Conservation (phyloP, 75 land plant genomes). For the Isoetes taiwanensis region DNA sequence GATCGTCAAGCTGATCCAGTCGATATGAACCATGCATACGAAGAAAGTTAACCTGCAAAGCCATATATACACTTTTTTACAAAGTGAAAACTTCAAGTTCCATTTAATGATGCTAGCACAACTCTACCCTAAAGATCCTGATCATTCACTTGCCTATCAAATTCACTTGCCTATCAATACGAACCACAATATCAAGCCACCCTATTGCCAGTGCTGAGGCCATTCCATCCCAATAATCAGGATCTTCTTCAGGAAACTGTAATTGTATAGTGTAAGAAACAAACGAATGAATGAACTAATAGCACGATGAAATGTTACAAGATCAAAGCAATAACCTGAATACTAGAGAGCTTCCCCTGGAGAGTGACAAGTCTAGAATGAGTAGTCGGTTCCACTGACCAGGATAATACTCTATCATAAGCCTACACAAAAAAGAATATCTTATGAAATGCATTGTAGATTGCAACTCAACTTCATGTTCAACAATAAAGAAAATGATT, state of each 20-base stretch:
- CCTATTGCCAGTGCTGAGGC: constrained; percentile 82
- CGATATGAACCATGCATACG: constrained; percentile 96
- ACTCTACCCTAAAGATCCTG: neutral
- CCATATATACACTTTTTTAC: neutral
- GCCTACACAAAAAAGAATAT: constrained; percentile 20
- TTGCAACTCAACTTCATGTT: neutral
- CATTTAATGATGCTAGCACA: neutral
- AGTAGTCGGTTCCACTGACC: constrained; percentile 26
- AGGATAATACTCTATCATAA: constrained; percentile 59
- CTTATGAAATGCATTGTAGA: neutral
- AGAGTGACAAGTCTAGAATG: constrained; percentile 51
- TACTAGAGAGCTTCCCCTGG: constrained; percentile 41
- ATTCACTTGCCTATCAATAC: constrained; percentile 7
- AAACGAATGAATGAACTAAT: neutral
- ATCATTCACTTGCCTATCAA: neutral
- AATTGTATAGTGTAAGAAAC: neutral
- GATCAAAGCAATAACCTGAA: constrained; percentile 36
- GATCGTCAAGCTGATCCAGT: constrained; percentile 62
- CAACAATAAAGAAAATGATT: neutral
- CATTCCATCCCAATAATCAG: constrained; percentile 74
- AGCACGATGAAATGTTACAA: neutral
- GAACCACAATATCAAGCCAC: constrained; percentile 85
- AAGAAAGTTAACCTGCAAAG: constrained; percentile 56
- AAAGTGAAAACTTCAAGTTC: neutral
- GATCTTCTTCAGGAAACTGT: constrained; percentile 80